Evolutionary conservation across 768 basidiomycete species (phyloP), one percentile per base, ranked within the genome.

Genomic region (Macrolepiota albuminosa): DNA sequence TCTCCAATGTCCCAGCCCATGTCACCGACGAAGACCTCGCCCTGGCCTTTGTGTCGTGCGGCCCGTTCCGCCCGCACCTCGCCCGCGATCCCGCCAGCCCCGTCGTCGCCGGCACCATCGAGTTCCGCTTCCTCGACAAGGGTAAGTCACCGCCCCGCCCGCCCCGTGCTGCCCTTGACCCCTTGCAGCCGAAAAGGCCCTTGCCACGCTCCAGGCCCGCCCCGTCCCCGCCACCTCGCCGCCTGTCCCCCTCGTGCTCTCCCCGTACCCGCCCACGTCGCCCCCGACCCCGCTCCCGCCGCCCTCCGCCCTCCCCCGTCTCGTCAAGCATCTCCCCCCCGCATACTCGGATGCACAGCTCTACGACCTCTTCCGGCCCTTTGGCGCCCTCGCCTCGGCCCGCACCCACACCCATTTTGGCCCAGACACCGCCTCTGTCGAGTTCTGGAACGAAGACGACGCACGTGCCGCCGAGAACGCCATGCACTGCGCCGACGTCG

Each of bases 361-460:
- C 2, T 97, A 90, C 69, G 92, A 95, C 68, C 76, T 94, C 47
- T 94, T 93, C 75, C 81, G 92, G 29, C 85, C 87, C 0, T 95
- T 80, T 65, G 93, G 94, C 59, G 89, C 92, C 24, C 81, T 95
- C 54, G 88, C 91, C 37, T 89, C 91, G 4, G 87, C 81, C 24
- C 85, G 86, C 63, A 82, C 84, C 6, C 88, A 87, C 55, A 85
- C 89, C 14, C 85, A 86, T 47, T 87, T 91, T 68, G 90, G 89
- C 24, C 79, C 83, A 43, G 91, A 91, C 71, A 88, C 85, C 0
- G 92, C 85, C 52, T 81, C 91, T 54, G 80, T 93, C 45, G 90
- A 94, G 70, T 94, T 89, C 70, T 93, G 90, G 89, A 83, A 87
- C 58, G 93, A 94, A 70, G 89, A 90, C 40, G 91, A 94, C 67